Conservation (phyloP, 768 basidiomycete genomes). For the Boletus vermiculosoides region DNA sequence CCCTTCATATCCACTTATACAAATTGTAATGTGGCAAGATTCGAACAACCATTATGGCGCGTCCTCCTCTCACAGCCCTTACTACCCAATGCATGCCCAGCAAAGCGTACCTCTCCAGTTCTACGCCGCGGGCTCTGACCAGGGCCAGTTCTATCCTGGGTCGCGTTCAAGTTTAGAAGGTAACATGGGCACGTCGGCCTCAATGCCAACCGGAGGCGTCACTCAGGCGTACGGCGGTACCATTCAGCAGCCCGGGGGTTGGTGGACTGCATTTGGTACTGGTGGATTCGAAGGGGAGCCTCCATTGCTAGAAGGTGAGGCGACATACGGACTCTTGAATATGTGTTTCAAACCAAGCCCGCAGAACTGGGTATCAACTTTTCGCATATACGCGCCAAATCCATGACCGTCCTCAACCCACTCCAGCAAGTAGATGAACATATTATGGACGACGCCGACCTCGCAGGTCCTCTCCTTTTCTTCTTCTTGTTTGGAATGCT, state of each 20-base stretch:
- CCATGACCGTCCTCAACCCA: constrained; percentile 94
- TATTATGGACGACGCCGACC: constrained; percentile 99
- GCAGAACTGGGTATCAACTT: constrained; percentile 98
- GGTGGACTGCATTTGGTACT: constrained; percentile 97
- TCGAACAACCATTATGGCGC: constrained; percentile 53
- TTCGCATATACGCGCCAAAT: constrained; percentile 90
- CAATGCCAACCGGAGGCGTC: constrained; percentile 46
- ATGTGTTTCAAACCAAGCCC: not conserved
- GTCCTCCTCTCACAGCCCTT: constrained; percentile 56
- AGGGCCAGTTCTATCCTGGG: constrained; percentile 61
- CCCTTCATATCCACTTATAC: not conserved
- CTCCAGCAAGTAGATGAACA: constrained; percentile 77
- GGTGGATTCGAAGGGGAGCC: constrained; percentile 96
- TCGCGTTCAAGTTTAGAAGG: constrained; percentile 79
- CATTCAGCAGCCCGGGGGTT: constrained; percentile 71
- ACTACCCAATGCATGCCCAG: constrained; percentile 48
- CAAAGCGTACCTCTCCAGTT: constrained; percentile 71
- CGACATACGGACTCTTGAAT: not conserved
- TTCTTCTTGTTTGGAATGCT: constrained; percentile 93
- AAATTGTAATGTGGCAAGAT: constrained; percentile 71
- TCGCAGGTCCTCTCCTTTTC: constrained; percentile 94
- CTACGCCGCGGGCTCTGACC: constrained; percentile 63
- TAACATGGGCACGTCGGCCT: constrained; percentile 54
- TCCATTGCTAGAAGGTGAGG: constrained; percentile 86
- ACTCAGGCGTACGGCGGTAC: constrained; percentile 62